These are phyloP conservation scores for Solanum ossicruentum DNA, from an alignment of 257 asterid genomes.

Conservation along the genomic window DNA sequence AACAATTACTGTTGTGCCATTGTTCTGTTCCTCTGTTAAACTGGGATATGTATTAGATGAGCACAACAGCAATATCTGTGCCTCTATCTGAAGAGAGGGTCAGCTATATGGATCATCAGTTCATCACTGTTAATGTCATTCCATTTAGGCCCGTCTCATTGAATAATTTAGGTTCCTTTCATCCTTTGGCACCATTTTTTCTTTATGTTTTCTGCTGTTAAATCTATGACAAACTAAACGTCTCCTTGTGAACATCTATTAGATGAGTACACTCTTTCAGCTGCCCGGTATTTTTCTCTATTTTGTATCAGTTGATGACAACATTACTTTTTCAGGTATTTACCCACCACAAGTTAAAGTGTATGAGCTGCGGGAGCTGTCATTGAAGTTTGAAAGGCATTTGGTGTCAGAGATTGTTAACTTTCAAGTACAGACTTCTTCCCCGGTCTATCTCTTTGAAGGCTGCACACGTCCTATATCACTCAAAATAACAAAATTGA, in stretches of 20 bases:
- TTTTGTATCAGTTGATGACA: background rate
- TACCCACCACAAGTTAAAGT: constrained; percentile 97
- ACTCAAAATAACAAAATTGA: background rate
- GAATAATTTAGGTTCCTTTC: background rate
- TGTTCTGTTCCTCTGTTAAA: background rate
- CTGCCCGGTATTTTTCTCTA: background rate
- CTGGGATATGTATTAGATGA: background rate
- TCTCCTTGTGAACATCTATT: background rate
- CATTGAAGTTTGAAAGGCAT: constrained; percentile 90
- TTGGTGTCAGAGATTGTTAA: constrained; percentile 74
- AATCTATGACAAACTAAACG: background rate
- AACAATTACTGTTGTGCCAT: background rate
- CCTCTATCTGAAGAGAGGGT: background rate
- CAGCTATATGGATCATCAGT: background rate
- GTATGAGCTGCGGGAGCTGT: constrained; percentile 66
- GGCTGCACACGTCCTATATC: background rate
- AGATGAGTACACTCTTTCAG: background rate
- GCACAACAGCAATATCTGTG: background rate
- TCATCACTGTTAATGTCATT: background rate
- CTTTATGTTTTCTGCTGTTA: background rate
- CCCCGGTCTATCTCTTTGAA: background rate
- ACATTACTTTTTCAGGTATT: constrained; percentile 37
- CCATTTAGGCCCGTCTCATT: background rate
- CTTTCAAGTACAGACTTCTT: constrained; percentile 44
- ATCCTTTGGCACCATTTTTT: background rate